Evolutionary conservation across 225 moss, liverwort and hornwort species (phyloP), one percentile per base, ranked within the genome.

Genomic region (Rhytidiadelphus loreus): DNA sequence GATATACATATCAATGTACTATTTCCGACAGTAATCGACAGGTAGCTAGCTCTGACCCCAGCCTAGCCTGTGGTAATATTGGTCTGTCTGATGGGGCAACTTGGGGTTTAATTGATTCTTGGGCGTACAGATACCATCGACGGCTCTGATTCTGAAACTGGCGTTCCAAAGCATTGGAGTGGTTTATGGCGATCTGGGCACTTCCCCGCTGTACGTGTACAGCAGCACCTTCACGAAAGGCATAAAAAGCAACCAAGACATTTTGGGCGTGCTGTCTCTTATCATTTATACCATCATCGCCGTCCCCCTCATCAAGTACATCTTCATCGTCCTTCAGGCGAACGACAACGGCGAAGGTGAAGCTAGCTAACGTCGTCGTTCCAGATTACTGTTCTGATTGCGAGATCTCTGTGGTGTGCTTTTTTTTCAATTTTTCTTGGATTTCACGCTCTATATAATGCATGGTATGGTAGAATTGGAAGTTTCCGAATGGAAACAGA

Each of bases 121-220:
- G 57, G 28, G 80, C 1, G 20, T 64, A 81, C 90, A 94, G 93
- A 60, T 61, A 41, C 33, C 92, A 39, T 94, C 96, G 10, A 80
- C 59, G 91, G 79, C 75, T 25, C 58, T 92, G 29, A 71, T 92
- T 35, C 78, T 97, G 61, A 93, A 88, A 56, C 84, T 97, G 87
- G 94, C 96, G 28, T 97, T 93, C 80, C 95, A 97, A 83, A 96
- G 95, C 66, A 96, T 97, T 28, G 96, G 94, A 82, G 97, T 97
- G 89, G 95, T 97, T 29, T 96, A 94, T 75, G 96, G 96, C 19
- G 95, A 97, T 86, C 71, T 96, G 37, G 97, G 97, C 11, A 97
- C 97, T 24, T 97, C 95, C 4, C 97, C 97, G 23, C 92, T 97
- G 18, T 97, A 96, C 77, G 95, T 96, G 55, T 97, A 89, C 68